Base-by-base conservation (phyloP, 352 stramenopile genomes). In the Globisporangium recalcitrans region DNA sequence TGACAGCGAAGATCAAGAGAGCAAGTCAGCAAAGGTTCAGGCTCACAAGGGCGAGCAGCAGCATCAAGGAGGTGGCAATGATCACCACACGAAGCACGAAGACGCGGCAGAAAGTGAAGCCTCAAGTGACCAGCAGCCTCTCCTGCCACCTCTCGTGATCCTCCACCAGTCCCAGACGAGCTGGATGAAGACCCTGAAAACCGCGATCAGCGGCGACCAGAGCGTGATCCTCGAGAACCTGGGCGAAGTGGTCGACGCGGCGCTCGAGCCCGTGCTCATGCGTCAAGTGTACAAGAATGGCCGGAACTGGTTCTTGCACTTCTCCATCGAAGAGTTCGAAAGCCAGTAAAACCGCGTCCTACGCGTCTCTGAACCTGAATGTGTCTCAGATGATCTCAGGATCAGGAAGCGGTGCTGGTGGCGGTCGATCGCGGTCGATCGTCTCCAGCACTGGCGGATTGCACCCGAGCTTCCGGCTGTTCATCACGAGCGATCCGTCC, bases 221-320 rank as follows among this genome's bases (percentile, higher is more conserved):
- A 90, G 72, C n/a, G 82, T 97, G 9, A 96, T 98, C 32, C 60
- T 98, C 1, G 92, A 98, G 68, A 97, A 97, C 60, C 64, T 97
- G 4, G 78, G 78, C 13, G 87, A 98, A 44, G 68, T 62, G 0
- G 86, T 98, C n/a, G 90, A 97, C 29, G 80, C 87, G 0, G 78
- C 88, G 1, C 71, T 98, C 22, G 88, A 97, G 59, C 88, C 89
- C 9, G 77, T 98, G 10, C 79, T 98, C 44, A 93, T 94, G 86
- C 73, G 88, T 16, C 80, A 93, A 22, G 69, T 97, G 9, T 93
- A 93, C 63, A 80, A 78, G 21, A 97, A 97, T 65, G 91, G 91
- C 1, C 84, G 85, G 19, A 90, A 78, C 58, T 90, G 91, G 68
- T 97, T 95, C 62, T 56, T 98, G 2, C 77, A 89, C 44, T 83